Evolutionary conservation across 441 rosid genomes (phyloP).

Genomic region (Adansonia madagascariensis): DNA sequence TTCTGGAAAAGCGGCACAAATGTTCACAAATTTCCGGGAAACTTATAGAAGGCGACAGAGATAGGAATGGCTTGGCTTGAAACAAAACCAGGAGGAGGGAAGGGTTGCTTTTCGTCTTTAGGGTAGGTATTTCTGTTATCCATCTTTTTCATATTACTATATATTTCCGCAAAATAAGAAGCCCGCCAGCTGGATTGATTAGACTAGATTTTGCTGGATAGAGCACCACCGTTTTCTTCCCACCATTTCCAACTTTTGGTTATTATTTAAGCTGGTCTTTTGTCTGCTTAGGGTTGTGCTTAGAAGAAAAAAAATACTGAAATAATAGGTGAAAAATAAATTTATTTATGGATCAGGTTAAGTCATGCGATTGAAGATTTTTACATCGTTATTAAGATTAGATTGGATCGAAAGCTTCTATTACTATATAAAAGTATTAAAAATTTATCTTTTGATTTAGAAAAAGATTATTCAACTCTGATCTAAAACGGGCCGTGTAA

Average conservation of each 20-base stretch:
- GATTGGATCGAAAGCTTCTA: too few relatives aligned
- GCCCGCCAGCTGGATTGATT: constrained; percentile 12
- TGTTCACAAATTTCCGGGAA: not conserved
- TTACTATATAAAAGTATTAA: too few relatives aligned
- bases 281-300: not conserved
- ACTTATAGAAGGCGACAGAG: not conserved
- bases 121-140: not conserved
- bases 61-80: not conserved
- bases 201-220: constrained; percentile 4
- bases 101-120: not conserved
- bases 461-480: too few relatives aligned
- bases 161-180: not conserved
- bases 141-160: not conserved
- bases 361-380: too few relatives aligned
- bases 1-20: not conserved
- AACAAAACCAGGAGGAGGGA: not conserved
- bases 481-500: too few relatives aligned
- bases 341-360: too few relatives aligned
- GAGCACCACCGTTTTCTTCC: not conserved
- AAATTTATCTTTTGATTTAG: too few relatives aligned
- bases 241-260: not conserved
- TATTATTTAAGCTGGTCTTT: not conserved
- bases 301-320: not conserved
- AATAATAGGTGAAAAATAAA: too few relatives aligned
- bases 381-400: too few relatives aligned